phyloP scores from a whole-genome alignment of 768 basidiomycete species.

The Fomitopsis serialis region DNA sequence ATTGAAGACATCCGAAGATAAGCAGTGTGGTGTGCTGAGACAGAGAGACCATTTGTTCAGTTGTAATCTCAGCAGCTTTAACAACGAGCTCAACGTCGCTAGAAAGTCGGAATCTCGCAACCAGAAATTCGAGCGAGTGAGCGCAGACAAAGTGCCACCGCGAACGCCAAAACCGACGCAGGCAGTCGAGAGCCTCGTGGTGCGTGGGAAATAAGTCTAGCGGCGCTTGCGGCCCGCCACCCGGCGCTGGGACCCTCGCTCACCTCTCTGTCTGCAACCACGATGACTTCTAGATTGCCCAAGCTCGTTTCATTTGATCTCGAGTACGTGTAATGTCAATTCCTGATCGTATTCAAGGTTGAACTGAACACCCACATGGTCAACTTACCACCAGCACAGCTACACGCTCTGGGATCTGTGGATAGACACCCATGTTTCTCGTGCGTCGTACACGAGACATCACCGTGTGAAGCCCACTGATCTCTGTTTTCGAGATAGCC shows the following conservation, averaged over 20 bases:
- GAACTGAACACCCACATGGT: neutral
- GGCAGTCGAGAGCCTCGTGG: neutral
- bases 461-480: neutral
- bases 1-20: neutral
- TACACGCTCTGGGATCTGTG: conserved; percentile 86
- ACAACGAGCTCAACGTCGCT: no score
- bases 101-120: no score
- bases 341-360: no score
- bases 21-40: neutral
- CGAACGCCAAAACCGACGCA: neutral
- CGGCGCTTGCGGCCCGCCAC: no score
- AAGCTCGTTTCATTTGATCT: conserved; percentile 77
- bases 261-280: neutral
- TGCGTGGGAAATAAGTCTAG: neutral
- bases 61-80: no score
- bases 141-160: no score
- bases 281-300: conserved; percentile 38
- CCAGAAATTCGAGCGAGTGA: no score
- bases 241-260: no score
- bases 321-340: conserved; percentile 43
- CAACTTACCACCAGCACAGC: conserved; percentile 31
- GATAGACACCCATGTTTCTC: conserved; percentile 75
- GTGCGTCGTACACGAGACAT: conserved; percentile 19
- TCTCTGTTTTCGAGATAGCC: conserved; percentile 25
- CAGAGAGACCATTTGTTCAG: no score